These are phyloP conservation scores for Candida nanaspora DNA, from an alignment of 805 yeast species.

Conservation along the genomic window DNA sequence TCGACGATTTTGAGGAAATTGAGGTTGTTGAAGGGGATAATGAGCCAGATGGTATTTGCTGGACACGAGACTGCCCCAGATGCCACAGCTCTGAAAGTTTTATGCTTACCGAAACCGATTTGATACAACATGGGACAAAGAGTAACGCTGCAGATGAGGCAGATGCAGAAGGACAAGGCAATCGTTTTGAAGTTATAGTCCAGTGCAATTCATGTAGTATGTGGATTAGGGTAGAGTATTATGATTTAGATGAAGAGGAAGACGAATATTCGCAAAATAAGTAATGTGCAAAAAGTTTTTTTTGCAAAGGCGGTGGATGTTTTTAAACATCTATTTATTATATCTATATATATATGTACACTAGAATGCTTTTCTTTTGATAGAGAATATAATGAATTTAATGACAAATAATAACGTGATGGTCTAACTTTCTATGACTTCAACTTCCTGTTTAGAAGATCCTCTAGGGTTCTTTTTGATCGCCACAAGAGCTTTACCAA, in stretches of 20 bases:
- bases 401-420: too few relatives aligned
- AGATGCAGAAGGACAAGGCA: conserved; percentile 37
- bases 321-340: too few relatives aligned
- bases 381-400: too few relatives aligned
- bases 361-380: too few relatives aligned
- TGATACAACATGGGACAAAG: conserved; percentile 43
- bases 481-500: conserved; percentile 66
- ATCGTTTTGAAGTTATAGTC: conserved; percentile 57
- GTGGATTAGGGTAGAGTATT: conserved; percentile 74
- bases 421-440: too few relatives aligned
- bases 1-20: conserved; percentile 47
- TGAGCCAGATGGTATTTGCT: conserved; percentile 24
- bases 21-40: conserved; percentile 26
- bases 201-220: conserved; percentile 82
- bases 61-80: conserved; percentile 57
- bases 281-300: too few relatives aligned
- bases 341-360: too few relatives aligned
- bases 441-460: too few relatives aligned
- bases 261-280: too few relatives aligned
- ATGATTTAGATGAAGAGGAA: conserved; percentile 30
- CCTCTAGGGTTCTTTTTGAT: conserved; percentile 50
- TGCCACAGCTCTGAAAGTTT: conserved; percentile 52
- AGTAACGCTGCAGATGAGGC: conserved; percentile 1
- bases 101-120: conserved; percentile 49
- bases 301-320: too few relatives aligned